Evolutionary conservation across 2,329 filamentous ascomycete species (phyloP), one percentile per base, ranked within the genome.

Genomic region (Aureobasidium zeae): DNA sequence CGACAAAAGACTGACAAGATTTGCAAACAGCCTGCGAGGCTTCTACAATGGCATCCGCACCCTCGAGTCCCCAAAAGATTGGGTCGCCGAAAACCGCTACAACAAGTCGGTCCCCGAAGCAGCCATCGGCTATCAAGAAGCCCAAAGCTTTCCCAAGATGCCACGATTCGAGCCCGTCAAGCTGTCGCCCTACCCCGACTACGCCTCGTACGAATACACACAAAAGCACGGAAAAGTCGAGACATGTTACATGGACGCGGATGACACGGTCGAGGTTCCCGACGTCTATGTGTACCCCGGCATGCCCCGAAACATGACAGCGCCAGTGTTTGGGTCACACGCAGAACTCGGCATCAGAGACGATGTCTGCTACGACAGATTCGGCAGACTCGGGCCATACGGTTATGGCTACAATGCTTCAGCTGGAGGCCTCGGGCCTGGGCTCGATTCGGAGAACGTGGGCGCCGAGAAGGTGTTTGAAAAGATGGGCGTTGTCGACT

Each of bases 251-350:
- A 65, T 85, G 22, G 79, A 85, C 53, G 64, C 67, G 15, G 70
- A 73, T 11, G 70, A 76, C 31, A 75, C 66, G 21, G 59, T 79
- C 3, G 54, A 63, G 0, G 70, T 71, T 0, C 81, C 81, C 1
- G 73, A 80, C 49, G 62, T 83, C 19, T 83, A 76, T 55, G 80
- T 77, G 1, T 86, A 83, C 52, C 66, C 72, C 2, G 70, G 69
- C 13, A 55, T 72, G 10, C 69, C 69, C 19, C 66, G 70, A 50
- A 67, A 71, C 56, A 63, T 67, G 57, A 61, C 66, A 10, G 59
- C 62, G 12, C 67, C 68, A 28, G 65, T 66, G 55, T 71, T 69
- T 48, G 70, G 70, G 34, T 68, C 66, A 3, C 66, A 71, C 53
- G 59, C 66, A 30, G 62, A 67, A 47, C 60, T 73, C 8, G 68